Base-by-base conservation (phyloP, 129 eudicot species). In the Artemisia tridentata region DNA sequence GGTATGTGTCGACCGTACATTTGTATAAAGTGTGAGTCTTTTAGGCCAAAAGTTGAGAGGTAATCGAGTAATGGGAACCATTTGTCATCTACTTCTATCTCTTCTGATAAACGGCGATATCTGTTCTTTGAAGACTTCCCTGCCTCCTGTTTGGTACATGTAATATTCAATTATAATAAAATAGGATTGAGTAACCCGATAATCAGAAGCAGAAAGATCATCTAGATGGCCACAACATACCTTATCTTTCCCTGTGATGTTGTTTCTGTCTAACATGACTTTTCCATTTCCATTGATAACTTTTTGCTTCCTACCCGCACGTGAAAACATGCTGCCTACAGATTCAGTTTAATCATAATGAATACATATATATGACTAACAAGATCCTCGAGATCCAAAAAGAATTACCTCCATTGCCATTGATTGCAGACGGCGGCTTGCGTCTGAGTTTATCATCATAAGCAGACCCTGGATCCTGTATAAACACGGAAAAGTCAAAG, bases 1-100 rank as follows among this genome's bases (percentile, higher is more conserved):
- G 91, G 88, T 86, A 84, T 85, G 83, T 90, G 99, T 74, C 97
- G 81, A 43, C 84, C 86, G 65, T 93, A 87, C 96, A 93, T 93
- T 77, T 86, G 96, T 48, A 86, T 66, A 72, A 93, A 86, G 81
- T 93, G 96, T 0, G 96, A 79, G 56, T 93, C 96, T 72, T 87
- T 87, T 11, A 93, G 85, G 21, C 97, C 99, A 67, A 84, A 93
- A 12, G 91, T 87, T 71, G 88, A 74, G 50, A 93, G 78, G 74
- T 93, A 93, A 63, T 93, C 97, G 31, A 93, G 99, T 69, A 90
- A 82, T 7, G 96, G 99, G 80, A 89, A 73, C 82, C 84, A 90
- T 84, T 86, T 84, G 51, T 82, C 91, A 25, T 90, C 97, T 59
- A 93, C 73, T 7, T 86, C 92, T 65, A 90, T 72, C 73, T 93